Percentiles rank a stretch among this genome's conserved stretches.
phyloP scores from a whole-genome alignment of 495 filamentous ascomycete genomes.

The Hypoxylon subgilvum region DNA sequence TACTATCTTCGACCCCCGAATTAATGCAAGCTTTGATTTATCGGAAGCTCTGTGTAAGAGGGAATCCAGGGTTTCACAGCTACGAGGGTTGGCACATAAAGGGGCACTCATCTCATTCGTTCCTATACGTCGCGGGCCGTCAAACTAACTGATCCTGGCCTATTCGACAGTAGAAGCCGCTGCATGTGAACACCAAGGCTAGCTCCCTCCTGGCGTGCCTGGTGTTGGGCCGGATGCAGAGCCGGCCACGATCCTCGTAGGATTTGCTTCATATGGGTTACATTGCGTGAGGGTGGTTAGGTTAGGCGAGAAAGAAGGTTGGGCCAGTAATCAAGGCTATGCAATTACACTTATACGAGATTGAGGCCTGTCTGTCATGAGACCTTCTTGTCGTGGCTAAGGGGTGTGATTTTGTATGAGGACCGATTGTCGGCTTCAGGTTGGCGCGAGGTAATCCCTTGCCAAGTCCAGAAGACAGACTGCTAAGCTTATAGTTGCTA shows the following conservation, averaged over 20 bases:
- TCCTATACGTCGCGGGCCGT: not conserved
- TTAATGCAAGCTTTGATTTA: too few species aligned
- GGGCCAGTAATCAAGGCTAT: too few species aligned
- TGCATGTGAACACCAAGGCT: not conserved
- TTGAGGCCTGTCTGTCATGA: too few species aligned
- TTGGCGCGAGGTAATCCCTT: too few species aligned
- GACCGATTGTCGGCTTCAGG: too few species aligned
- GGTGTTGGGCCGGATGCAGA: not conserved
- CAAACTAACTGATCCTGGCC: slow-evolving; percentile 1
- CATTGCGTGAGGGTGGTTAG: not conserved
- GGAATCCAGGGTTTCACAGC: too few species aligned
- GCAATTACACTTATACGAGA: too few species aligned
- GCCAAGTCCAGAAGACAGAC: not conserved
- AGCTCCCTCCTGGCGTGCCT: slow-evolving; percentile 1
- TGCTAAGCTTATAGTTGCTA: not conserved
- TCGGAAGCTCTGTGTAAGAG: too few species aligned
- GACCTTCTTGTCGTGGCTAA: too few species aligned
- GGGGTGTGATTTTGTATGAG: too few species aligned
- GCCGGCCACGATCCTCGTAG: slow-evolving; percentile 2
- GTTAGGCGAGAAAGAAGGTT: too few species aligned
- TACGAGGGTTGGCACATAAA: not conserved
- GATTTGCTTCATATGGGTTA: not conserved
- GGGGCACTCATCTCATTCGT: not conserved
- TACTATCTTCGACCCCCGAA: too few species aligned
- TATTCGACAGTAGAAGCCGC: not conserved